Evolutionary conservation across 805 yeast genomes (phyloP), one percentile per base, ranked within the genome.

Genomic region (Candida pseudoglaebosa): DNA sequence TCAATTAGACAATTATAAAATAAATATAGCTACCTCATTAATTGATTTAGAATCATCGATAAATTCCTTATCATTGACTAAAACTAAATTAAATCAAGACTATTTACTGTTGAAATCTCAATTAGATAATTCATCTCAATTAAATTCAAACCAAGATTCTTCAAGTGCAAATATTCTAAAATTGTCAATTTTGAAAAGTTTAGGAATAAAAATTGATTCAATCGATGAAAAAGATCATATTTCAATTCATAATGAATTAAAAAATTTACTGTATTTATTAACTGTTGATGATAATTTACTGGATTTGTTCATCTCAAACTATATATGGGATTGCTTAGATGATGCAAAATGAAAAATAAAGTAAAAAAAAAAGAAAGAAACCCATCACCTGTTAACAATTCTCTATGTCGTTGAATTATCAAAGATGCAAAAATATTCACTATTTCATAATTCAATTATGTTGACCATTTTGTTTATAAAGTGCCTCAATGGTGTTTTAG

Each of bases 261-360:
- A 59, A 19, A 73, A 73, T 34, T 55, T 65, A 19, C 60, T 78
- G 1, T 75, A 73, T 47, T 63, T 75, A 6, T 57, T 83, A 37
- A 71, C 76, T 19, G 70, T 79, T 53, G 70, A 71, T 32, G 65
- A 68, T 22, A 73, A 77, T 42, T 77, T 80, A 44, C 77, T 84
- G 49, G 81, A 80, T 42, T 82, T 72, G 50, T 85, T 84, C 56
- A 73, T 84, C 21, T 74, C 87, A 10, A 85, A 86, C 52, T 82
- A 77, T 53, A 75, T 86, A 22, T 86, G 95, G 95, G 93, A 84
- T 44, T 71, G 75, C 24, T 28, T 52, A 14, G 43, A 43, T 20
- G 44, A 38, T 19, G 36, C 14, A n/a, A 22, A 10, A 22, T 33
- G 13, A 22, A 4, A n/a, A 12, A 22, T 22, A 22, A 22, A 22